A percentile compares a stretch with the other conserved stretches of the same genome.
phyloP scores from a whole-genome alignment of 345 rosid genomes.

The Trapa bicornis region DNA sequence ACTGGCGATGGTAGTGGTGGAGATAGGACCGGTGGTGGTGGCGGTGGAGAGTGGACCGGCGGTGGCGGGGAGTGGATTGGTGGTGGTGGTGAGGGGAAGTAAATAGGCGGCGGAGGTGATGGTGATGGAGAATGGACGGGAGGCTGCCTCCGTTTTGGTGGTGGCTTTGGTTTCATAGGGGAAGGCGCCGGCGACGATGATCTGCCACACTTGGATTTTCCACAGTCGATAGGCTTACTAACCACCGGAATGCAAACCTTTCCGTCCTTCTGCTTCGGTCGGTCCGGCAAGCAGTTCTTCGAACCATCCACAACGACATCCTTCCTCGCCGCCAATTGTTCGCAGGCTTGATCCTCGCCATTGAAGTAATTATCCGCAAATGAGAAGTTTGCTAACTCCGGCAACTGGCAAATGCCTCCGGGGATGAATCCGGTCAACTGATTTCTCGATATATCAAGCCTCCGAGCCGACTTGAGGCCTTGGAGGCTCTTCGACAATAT shows the following conservation, averaged over 20 bases:
- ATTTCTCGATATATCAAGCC: conserved; percentile 7
- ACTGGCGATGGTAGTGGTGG: conserved; percentile 9
- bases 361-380: conserved; percentile 41
- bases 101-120: conserved; percentile 1
- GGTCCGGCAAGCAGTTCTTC: conserved; percentile 33
- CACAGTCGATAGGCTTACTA: conserved; percentile 41
- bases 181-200: neutral
- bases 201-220: conserved; percentile 32
- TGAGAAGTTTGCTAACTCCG: conserved; percentile 32
- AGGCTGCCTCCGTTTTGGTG: conserved; percentile 9
- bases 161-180: conserved; percentile 5
- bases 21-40: conserved; percentile 8
- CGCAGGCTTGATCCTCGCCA: conserved; percentile 38
- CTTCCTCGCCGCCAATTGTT: conserved; percentile 16
- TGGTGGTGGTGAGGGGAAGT: conserved; percentile 7
- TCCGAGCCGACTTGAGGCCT: conserved; percentile 1
- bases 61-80: conserved; percentile 7
- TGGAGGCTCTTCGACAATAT: conserved; percentile 25
- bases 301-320: conserved; percentile 28
- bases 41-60: conserved; percentile 9
- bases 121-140: conserved; percentile 6
- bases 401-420: conserved; percentile 30
- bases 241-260: conserved; percentile 33
- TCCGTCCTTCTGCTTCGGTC: conserved; percentile 31
- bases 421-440: conserved; percentile 34